Base-by-base conservation (phyloP, 2,329 filamentous ascomycete genomes). In the Aspergillus piperis region DNA sequence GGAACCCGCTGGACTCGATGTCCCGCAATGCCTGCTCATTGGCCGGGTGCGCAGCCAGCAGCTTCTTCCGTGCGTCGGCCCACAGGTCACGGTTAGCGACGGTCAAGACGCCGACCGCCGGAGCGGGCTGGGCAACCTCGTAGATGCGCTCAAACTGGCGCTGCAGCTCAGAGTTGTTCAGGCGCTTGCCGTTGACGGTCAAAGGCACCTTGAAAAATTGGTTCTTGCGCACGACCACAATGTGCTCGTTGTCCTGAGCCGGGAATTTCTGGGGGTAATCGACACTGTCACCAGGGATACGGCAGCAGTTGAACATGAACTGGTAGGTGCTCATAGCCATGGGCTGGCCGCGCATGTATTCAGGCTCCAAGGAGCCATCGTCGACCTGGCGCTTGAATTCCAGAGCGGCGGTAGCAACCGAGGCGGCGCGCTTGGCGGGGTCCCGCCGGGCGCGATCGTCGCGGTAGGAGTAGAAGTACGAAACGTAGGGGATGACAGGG, bases 281-380 rank as follows among this genome's bases (percentile, higher is more conserved):
- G 36, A 88, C 85, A 11, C 91, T 90, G 71, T 89, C 89, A 57
- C 90, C 90, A 30, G 94, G 89, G 42, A 98, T 88, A 68, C 95
- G 89, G 77, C 87, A 90, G 78, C 86, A 88, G 80, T 99, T 98
- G 86, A 99, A 99, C 95, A 99, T 99, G 86, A 89, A 98, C 81
- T 96, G 84, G 83, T 97, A 98, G 74, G 91, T 95, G 83, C 92
- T 92, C 95, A 99, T 99, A 78, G 93, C 95, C 73, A 98, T 94
- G 62, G 95, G 95, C 61, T 96, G 85, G 80, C 92, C 93, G 83
- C 96, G 96, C 92, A 99, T 96, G 81, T 97, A 98, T 80, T 99
- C 95, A 23, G 95, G 95, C 82, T 99, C 95, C 55, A 99, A 83
- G 7, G 87, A 88, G 66, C 89, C 88, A 47, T 78, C 76, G 73